These are phyloP conservation scores for Ophiostoma quercus DNA, from an alignment of 2,329 filamentous ascomycete species.

Conservation along the genomic window DNA sequence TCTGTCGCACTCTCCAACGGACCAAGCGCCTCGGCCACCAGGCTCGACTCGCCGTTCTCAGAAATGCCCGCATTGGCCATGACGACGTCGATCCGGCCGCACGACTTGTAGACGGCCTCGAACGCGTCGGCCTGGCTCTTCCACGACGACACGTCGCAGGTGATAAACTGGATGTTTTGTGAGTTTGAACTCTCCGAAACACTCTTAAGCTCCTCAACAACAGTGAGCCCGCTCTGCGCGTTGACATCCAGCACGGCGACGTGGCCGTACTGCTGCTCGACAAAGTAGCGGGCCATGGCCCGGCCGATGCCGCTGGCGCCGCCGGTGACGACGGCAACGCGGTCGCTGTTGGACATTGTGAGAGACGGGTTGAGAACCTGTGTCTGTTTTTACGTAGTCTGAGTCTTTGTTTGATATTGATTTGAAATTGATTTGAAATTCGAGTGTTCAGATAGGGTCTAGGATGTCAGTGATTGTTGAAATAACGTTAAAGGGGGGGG, in stretches of 20 bases:
- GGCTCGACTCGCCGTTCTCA: slow-evolving; percentile 35
- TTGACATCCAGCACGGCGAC: slow-evolving; percentile 37
- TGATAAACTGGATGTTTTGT: slow-evolving; percentile 33
- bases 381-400: too few relatives aligned
- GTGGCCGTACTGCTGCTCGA: slow-evolving; percentile 31
- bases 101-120: slow-evolving; percentile 28
- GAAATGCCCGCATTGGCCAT: slow-evolving; percentile 49
- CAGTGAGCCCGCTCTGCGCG: slow-evolving; percentile 28
- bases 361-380: not conserved
- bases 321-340: slow-evolving; percentile 35
- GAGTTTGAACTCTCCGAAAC: not conserved
- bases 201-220: slow-evolving; percentile 25
- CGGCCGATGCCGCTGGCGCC: slow-evolving; percentile 37
- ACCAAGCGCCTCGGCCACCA: slow-evolving; percentile 29
- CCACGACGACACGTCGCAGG: slow-evolving; percentile 39
- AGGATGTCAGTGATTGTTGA: not conserved
- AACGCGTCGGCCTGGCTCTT: slow-evolving; percentile 33
- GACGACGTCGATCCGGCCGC: slow-evolving; percentile 40
- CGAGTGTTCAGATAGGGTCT: not conserved
- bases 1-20: slow-evolving; percentile 22
- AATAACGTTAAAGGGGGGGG: not conserved
- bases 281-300: slow-evolving; percentile 36
- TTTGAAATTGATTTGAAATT: not conserved
- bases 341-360: slow-evolving; percentile 14
- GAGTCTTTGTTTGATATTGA: not conserved